These are phyloP conservation scores for Fusarium pilosicola DNA, from an alignment of 2,329 filamentous ascomycete species.

Conservation along the genomic window DNA sequence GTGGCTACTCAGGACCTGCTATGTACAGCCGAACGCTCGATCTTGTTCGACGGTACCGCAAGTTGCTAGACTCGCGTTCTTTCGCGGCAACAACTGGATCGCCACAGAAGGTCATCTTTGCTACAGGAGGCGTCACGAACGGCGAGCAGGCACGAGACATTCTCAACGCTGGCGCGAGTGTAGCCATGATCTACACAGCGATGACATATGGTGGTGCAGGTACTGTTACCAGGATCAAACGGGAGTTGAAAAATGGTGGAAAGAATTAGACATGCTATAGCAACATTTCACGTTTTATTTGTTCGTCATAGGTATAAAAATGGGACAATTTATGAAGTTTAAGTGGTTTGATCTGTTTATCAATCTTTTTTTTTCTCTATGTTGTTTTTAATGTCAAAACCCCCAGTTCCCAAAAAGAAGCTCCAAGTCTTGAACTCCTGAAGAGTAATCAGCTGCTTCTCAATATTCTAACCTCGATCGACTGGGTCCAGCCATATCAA, in stretches of 20 bases:
- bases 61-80: conserved; percentile 66
- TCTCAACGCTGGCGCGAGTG: conserved; percentile 87
- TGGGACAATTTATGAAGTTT: background rate
- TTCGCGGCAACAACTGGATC: conserved; percentile 45
- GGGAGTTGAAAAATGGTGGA: conserved; percentile 64
- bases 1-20: conserved; percentile 90
- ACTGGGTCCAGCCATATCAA: background rate
- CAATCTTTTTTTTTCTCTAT: background rate
- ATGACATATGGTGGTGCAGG: conserved; percentile 72
- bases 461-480: background rate
- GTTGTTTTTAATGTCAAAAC: background rate
- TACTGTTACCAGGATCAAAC: conserved; percentile 72
- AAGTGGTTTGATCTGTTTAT: background rate
- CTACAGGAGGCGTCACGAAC: conserved; percentile 90
- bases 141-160: conserved; percentile 85
- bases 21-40: conserved; percentile 84
- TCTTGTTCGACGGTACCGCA: conserved; percentile 83
- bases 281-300: conserved; percentile 39
- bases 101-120: conserved; percentile 84
- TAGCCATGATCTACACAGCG: conserved; percentile 91
- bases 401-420: background rate
- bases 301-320: conserved; percentile 18
- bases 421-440: background rate
- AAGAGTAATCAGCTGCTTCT: background rate
- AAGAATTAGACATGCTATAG: conserved; percentile 35